Evolutionary conservation across 2,329 filamentous ascomycete species (phyloP).

Genomic region (Colletotrichum sp.): DNA sequence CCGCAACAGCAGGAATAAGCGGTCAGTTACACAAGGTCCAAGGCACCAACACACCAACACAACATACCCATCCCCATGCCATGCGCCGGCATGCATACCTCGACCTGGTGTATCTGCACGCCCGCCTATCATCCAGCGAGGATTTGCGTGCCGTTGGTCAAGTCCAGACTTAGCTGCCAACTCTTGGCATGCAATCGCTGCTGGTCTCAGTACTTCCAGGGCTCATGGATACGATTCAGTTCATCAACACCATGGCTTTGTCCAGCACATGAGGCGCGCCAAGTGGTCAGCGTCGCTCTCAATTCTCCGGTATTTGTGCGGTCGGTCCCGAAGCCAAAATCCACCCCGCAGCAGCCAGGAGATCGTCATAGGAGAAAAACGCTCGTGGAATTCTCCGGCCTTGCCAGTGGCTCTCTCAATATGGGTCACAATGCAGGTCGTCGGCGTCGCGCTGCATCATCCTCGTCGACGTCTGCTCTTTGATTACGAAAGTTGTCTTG

Average conservation of each 20-base stretch:
- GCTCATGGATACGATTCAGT: not conserved
- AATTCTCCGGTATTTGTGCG: not conserved
- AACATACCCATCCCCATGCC: not conserved
- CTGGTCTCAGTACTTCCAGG: not conserved
- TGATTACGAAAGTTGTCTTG: not conserved
- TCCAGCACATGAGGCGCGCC: not conserved
- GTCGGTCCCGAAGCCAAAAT: slow-evolving; percentile 15
- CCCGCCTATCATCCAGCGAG: not conserved
- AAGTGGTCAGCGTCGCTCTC: slow-evolving; percentile 4
- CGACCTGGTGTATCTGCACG: not conserved
- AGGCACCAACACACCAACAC: not conserved
- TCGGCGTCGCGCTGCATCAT: not conserved
- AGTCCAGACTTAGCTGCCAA: not conserved
- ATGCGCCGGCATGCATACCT: not conserved
- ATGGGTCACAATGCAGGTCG: not conserved
- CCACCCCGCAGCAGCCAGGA: not conserved
- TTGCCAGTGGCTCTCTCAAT: not conserved
- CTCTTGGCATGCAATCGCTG: not conserved
- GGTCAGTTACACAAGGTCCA: slow-evolving; percentile 6
- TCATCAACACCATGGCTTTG: not conserved
- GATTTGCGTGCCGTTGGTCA: not conserved
- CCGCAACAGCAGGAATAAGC: not conserved
- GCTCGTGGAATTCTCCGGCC: not conserved
- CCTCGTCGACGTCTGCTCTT: not conserved
- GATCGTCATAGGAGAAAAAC: not conserved